phyloP scores from a whole-genome alignment of 2,329 filamentous ascomycete species.

The Sporothrix curviconia region DNA sequence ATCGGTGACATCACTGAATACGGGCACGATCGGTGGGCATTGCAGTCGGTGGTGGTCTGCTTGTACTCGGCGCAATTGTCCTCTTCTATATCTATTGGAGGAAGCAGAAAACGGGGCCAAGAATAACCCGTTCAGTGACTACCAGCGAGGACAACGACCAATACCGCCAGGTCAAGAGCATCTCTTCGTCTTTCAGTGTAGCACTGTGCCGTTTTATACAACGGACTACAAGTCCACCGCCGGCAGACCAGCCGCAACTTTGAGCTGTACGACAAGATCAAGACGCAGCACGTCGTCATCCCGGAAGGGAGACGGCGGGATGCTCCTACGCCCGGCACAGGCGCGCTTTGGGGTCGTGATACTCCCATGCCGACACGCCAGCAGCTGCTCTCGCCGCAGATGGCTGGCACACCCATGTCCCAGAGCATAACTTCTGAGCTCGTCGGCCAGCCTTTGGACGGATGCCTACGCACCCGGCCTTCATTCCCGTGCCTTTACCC shows the following conservation, averaged over 20 bases:
- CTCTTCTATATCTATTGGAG: slow-evolving; percentile 45
- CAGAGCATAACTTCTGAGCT: not conserved
- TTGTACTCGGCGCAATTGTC: slow-evolving; percentile 35
- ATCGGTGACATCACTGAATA: slow-evolving; percentile 30
- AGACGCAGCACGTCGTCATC: slow-evolving; percentile 12
- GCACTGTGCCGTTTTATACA: slow-evolving; percentile 23
- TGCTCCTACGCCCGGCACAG: not conserved
- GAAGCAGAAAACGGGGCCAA: slow-evolving; percentile 33
- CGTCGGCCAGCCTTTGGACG: slow-evolving; percentile 16
- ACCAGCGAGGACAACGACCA: slow-evolving; percentile 11
- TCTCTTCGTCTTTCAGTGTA: slow-evolving; percentile 11
- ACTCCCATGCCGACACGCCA: not conserved
- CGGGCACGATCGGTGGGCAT: slow-evolving; percentile 50
- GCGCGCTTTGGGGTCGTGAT: slow-evolving; percentile 4
- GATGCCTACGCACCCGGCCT: slow-evolving; percentile 45
- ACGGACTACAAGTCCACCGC: slow-evolving; percentile 27
- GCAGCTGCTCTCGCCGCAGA: not conserved
- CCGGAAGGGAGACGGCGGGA: not conserved
- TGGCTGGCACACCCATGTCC: not conserved
- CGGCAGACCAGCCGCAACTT: not conserved
- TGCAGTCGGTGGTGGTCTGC: slow-evolving; percentile 37
- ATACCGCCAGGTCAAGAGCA: slow-evolving; percentile 3
- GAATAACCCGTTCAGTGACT: not conserved
- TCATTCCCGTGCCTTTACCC: slow-evolving; percentile 29
- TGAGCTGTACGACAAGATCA: slow-evolving; percentile 29